Evolutionary conservation across 768 basidiomycete species (phyloP).

Genomic region (Amanita rimosa): DNA sequence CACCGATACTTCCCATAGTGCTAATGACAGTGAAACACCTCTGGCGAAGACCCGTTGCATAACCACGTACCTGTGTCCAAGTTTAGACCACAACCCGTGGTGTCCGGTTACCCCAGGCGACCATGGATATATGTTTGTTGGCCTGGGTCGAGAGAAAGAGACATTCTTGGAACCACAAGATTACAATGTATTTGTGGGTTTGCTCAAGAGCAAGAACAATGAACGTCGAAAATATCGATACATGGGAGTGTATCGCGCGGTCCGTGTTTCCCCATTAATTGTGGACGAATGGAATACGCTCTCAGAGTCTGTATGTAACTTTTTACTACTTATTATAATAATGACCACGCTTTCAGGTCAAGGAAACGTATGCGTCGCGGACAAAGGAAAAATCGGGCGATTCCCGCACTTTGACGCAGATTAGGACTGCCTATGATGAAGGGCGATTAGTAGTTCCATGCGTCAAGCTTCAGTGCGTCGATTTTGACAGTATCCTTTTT

Average conservation of each 20-base stretch:
- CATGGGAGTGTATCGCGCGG: conserved; percentile 33
- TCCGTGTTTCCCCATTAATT: conserved; percentile 27
- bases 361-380: conserved; percentile 23
- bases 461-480: conserved; percentile 32
- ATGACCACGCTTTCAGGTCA: conserved; percentile 15
- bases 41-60: conserved; percentile 22
- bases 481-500: conserved; percentile 31
- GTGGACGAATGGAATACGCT: conserved; percentile 37
- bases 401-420: conserved; percentile 18
- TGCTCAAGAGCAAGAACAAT: conserved; percentile 15
- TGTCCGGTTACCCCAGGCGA: conserved; percentile 34
- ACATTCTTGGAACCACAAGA: conserved; percentile 27
- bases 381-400: conserved; percentile 29
- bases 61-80: conserved; percentile 35
- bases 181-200: conserved; percentile 35
- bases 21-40: conserved; percentile 15
- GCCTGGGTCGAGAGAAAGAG: conserved; percentile 32
- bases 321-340: neutral
- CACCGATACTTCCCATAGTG: conserved; percentile 11
- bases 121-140: conserved; percentile 48
- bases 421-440: conserved; percentile 30
- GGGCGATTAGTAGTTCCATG: conserved; percentile 36
- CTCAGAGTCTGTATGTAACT: conserved; percentile 22
- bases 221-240: conserved; percentile 27
- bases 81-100: conserved; percentile 43